Conservation (phyloP, 768 basidiomycete species). For the Omphalotus guepiniiformis region DNA sequence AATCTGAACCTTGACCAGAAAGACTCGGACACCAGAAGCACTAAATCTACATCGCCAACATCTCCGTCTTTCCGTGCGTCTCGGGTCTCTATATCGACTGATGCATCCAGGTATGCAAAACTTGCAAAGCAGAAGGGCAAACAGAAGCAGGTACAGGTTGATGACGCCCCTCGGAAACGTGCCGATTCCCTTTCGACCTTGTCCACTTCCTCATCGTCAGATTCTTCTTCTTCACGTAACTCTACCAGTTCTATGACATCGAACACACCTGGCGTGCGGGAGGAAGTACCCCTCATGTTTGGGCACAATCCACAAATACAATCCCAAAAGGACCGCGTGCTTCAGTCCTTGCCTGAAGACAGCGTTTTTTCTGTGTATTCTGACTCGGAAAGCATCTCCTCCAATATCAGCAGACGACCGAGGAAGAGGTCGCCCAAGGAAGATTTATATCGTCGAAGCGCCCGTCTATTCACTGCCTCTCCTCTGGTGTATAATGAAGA, state of each 20-base stretch:
- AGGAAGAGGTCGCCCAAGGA: slow-evolving; percentile 7
- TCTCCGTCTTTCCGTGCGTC: background rate
- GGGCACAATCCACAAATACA: slow-evolving; percentile 34
- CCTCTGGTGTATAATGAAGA: background rate
- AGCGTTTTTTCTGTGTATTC: slow-evolving; percentile 12
- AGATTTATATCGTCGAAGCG: slow-evolving; percentile 9
- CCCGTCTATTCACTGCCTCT: slow-evolving; percentile 6
- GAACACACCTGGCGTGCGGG: slow-evolving; percentile 29
- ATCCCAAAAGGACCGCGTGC: slow-evolving; percentile 3
- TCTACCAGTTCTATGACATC: slow-evolving; percentile 19
- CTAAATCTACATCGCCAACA: background rate
- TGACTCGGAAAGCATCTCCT: slow-evolving; percentile 7
- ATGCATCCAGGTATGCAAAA: slow-evolving; percentile 7
- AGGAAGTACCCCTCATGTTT: slow-evolving; percentile 37
- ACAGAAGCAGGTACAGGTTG: slow-evolving; percentile 4
- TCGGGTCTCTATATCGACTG: background rate
- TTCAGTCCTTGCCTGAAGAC: slow-evolving; percentile 17
- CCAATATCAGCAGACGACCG: slow-evolving; percentile 5
- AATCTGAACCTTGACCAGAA: slow-evolving; percentile 17
- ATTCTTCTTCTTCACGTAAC: slow-evolving; percentile 27
- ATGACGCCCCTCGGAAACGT: slow-evolving; percentile 15
- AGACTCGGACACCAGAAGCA: background rate
- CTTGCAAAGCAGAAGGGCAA: background rate
- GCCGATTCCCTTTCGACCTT: slow-evolving; percentile 21
- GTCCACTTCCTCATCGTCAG: slow-evolving; percentile 42